These are phyloP conservation scores for Alternaria rosae DNA, from an alignment of 2,329 filamentous ascomycete genomes.

Conservation along the genomic window DNA sequence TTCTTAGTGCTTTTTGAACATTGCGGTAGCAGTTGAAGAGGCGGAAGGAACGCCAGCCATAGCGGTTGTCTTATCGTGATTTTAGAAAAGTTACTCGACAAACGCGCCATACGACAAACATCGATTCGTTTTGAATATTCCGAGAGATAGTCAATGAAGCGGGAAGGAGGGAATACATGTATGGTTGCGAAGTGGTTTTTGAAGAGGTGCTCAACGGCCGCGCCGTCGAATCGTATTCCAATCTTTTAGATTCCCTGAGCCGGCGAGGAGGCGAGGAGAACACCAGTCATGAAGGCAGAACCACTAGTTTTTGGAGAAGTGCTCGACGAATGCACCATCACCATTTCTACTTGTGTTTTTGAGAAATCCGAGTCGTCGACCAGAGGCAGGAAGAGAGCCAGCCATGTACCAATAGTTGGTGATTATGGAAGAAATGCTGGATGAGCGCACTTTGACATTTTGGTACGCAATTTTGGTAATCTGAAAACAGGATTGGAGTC, in stretches of 20 bases:
- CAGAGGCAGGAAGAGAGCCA: neutral
- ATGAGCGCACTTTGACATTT: neutral
- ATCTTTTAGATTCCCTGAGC: too few relatives aligned
- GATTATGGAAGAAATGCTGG: neutral
- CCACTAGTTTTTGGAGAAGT: too few relatives aligned
- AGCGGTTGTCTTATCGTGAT: too few relatives aligned
- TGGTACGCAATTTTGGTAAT: too few relatives aligned
- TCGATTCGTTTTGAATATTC: neutral
- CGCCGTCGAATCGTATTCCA: too few relatives aligned
- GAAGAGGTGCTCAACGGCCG: neutral
- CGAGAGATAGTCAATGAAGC: neutral
- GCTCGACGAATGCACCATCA: too few relatives aligned
- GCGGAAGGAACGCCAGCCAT: neutral
- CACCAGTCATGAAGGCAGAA: neutral
- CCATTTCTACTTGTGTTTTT: too few relatives aligned
- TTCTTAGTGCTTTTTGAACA: fast-evolving
- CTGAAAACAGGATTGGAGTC: neutral
- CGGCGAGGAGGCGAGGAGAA: neutral
- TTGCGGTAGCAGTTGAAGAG: neutral
- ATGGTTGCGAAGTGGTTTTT: neutral
- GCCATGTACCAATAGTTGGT: neutral
- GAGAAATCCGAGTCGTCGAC: neutral
- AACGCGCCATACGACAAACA: neutral
- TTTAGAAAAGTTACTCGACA: neutral
- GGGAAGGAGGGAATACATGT: neutral